Base-by-base conservation (phyloP, 176 grass and related monocot species). In the Hsuehochloa calcarea region DNA sequence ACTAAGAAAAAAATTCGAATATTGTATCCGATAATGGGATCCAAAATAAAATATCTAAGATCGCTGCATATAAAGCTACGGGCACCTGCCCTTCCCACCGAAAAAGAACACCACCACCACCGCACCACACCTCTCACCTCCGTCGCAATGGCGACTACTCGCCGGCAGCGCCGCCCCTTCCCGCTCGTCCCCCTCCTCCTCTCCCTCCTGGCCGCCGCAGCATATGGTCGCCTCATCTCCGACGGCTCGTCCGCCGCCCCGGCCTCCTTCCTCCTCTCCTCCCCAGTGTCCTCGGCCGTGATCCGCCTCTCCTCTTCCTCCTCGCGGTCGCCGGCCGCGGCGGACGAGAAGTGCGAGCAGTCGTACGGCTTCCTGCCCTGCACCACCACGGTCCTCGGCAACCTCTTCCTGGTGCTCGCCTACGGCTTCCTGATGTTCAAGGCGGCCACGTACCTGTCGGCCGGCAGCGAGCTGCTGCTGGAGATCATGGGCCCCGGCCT, bases 391-490 rank as follows among this genome's bases (percentile, higher is more conserved):
- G 93, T 87, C 34, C 16, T 95, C 4, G 96, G 96, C 0, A 99
- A 96, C 80, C 70, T 99, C 49, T 99, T 99, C 88, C 87, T 99
- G 4, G 90, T 84, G 23, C 38, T 99, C 3, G 49, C 68, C 7
- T 99, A 99, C 74, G 96, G 96, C 3, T 99, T 96, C 83, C 65
- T 99, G 46, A 99, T 99, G 93, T 94, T 72, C 85, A 99, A 96
- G 88, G 90, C 91, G 3, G 96, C 96, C 67, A 99, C 96, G 59
- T 92, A 78, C 77, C 81, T 99, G 23, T 99, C 96, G 2, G 41
- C 81, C 55, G 96, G 96, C 40, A 96, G 96, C 29, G 96, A 99
- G 84, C 60, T 99, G 86, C 82, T 99, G 70, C 93, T 99, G 25
- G 78, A 93, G 85, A 93, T 99, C 88, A 84, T 99, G 88, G 93